These are phyloP conservation scores for Mycena alexandri DNA, from an alignment of 768 basidiomycete species.

Conservation along the genomic window DNA sequence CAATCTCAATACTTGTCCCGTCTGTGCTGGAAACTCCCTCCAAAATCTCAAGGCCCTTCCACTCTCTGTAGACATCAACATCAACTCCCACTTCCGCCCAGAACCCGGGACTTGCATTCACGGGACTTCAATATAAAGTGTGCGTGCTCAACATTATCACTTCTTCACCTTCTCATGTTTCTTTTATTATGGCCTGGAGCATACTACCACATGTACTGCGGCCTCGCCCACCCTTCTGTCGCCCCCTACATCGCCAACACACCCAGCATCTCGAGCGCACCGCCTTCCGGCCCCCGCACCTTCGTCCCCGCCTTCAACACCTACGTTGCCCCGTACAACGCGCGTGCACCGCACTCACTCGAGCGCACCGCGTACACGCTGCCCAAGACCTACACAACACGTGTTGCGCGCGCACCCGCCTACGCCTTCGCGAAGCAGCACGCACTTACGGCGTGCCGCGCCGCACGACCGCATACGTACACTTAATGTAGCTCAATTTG, in stretches of 20 bases:
- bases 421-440: constrained; percentile 24
- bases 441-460: constrained; percentile 29
- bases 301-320: constrained; percentile 37
- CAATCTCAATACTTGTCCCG: too few species aligned
- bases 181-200: constrained; percentile 63
- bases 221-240: constrained; percentile 64
- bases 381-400: constrained; percentile 22
- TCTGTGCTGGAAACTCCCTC: too few species aligned
- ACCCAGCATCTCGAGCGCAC: constrained; percentile 56
- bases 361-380: constrained; percentile 9
- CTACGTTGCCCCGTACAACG: constrained; percentile 57
- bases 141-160: too few species aligned
- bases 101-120: too few species aligned
- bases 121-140: too few species aligned
- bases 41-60: too few species aligned
- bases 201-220: constrained; percentile 68
- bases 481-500: not conserved
- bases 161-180: too few species aligned
- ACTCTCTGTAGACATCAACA: too few species aligned
- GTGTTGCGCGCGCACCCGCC: constrained; percentile 49
- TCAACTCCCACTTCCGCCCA: too few species aligned
- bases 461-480: constrained; percentile 17
- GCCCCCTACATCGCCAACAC: constrained; percentile 64
- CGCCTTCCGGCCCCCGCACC: constrained; percentile 38
- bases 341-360: constrained; percentile 41